Conservation (phyloP, 2,329 filamentous ascomycete genomes). For the Aspergillus transmontanensis region DNA sequence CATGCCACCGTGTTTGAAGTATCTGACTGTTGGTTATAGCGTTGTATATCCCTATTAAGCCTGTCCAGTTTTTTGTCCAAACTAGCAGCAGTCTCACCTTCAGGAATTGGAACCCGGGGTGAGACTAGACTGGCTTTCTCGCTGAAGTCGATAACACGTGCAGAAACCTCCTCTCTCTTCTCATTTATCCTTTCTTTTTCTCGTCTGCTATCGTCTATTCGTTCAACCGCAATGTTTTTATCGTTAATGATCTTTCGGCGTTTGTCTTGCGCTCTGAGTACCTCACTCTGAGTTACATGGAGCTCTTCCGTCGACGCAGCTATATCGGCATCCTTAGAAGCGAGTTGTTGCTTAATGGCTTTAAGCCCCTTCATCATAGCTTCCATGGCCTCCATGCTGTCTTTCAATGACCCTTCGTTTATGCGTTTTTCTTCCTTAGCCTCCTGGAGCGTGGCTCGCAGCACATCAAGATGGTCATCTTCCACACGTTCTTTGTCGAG, state of each 20-base stretch:
- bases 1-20: background rate
- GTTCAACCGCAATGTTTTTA: slow-evolving; percentile 64
- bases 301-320: slow-evolving; percentile 46
- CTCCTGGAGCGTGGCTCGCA: slow-evolving; percentile 62
- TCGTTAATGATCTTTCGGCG: slow-evolving; percentile 58
- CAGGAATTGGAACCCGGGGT: slow-evolving; percentile 63
- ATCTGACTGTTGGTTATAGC: slow-evolving; percentile 54
- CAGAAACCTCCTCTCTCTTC: slow-evolving; percentile 52
- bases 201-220: slow-evolving; percentile 52
- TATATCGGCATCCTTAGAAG: slow-evolving; percentile 38
- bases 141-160: slow-evolving; percentile 57
- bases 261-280: slow-evolving; percentile 51
- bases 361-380: slow-evolving; percentile 44
- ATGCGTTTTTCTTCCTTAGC: slow-evolving; percentile 52
- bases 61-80: slow-evolving; percentile 52
- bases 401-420: slow-evolving; percentile 50
- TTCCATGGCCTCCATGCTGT: slow-evolving; percentile 50
- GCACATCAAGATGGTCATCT: slow-evolving; percentile 64
- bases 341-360: slow-evolving; percentile 37
- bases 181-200: slow-evolving; percentile 50
- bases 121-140: slow-evolving; percentile 58
- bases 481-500: slow-evolving; percentile 61
- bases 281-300: slow-evolving; percentile 60
- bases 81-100: slow-evolving; percentile 63
- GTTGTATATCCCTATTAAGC: slow-evolving; percentile 61